phyloP scores from a whole-genome alignment of 768 basidiomycete species.

The Tulasnella sp. region DNA sequence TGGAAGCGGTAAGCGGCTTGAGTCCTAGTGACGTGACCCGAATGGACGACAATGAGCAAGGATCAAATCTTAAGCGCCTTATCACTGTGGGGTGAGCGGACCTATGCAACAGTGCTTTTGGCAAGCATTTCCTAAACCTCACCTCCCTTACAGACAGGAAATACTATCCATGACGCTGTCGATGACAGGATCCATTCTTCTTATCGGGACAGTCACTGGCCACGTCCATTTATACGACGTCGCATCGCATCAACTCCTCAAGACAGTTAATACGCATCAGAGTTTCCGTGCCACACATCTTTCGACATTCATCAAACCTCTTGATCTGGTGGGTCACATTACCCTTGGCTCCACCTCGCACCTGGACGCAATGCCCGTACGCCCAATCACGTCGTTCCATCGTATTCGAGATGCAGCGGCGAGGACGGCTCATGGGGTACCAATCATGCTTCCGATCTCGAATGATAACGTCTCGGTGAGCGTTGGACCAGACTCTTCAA shows the following conservation, averaged over 20 bases:
- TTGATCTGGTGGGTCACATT: constrained; percentile 76
- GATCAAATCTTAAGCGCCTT: constrained; percentile 40
- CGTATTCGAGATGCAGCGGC: constrained; percentile 56
- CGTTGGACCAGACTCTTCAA: too few species aligned
- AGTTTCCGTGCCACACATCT: constrained; percentile 59
- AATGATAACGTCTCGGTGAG: too few species aligned
- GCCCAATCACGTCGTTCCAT: constrained; percentile 59
- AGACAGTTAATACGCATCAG: constrained; percentile 59
- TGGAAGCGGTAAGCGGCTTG: constrained; percentile 66
- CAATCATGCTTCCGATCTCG: constrained; percentile 46
- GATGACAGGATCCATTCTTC: constrained; percentile 59
- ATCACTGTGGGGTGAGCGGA: constrained; percentile 54
- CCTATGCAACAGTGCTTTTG: not conserved
- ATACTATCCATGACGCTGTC: constrained; percentile 70
- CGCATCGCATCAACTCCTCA: constrained; percentile 79
- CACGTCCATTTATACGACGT: constrained; percentile 75
- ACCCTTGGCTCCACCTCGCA: constrained; percentile 36
- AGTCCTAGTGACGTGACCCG: constrained; percentile 62
- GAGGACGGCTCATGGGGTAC: constrained; percentile 60
- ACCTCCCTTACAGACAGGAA: constrained; percentile 43
- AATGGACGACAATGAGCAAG: constrained; percentile 35
- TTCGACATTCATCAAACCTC: constrained; percentile 70
- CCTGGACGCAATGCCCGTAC: constrained; percentile 54
- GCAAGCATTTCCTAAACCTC: not conserved
- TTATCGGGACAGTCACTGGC: constrained; percentile 71